phyloP scores from a whole-genome alignment of 257 asterid species.

The Leptodermis oblonga region DNA sequence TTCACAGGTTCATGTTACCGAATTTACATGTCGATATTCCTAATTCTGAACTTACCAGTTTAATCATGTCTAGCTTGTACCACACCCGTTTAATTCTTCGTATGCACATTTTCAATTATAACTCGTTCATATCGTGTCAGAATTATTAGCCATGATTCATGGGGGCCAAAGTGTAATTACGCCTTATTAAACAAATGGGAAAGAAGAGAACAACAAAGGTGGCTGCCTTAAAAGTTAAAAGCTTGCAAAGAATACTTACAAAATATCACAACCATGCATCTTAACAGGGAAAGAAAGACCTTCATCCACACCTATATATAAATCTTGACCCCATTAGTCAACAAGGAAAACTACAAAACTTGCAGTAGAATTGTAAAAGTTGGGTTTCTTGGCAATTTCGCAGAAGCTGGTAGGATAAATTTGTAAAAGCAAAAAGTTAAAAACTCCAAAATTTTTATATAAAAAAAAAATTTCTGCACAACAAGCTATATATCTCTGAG shows the following conservation, averaged over 20 bases:
- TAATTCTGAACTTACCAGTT: too few relatives aligned
- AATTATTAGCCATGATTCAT: too few relatives aligned
- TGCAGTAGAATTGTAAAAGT: not conserved
- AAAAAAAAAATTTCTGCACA: constrained; percentile 19
- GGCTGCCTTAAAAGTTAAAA: not conserved
- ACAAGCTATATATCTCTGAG: constrained; percentile 30
- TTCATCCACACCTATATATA: not conserved
- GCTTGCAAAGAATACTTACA: not conserved
- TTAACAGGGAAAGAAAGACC: too few relatives aligned
- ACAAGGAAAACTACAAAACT: not conserved
- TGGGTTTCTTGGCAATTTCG: constrained; percentile 28
- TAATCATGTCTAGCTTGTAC: too few relatives aligned
- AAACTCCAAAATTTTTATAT: constrained; percentile 10
- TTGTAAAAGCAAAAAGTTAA: constrained; percentile 33
- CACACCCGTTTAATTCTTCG: too few relatives aligned
- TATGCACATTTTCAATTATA: too few relatives aligned
- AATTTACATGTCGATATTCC: too few relatives aligned
- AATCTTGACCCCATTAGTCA: not conserved
- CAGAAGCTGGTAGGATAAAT: constrained; percentile 29
- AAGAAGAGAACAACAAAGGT: constrained; percentile 4
- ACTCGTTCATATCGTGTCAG: too few relatives aligned
- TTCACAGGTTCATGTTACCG: too few relatives aligned
- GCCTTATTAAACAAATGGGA: too few relatives aligned
- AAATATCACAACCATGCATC: constrained; percentile 1
- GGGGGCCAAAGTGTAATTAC: too few relatives aligned